Conservation (phyloP, 2,329 filamentous ascomycete genomes). For the Rasamsonia emersonii region DNA sequence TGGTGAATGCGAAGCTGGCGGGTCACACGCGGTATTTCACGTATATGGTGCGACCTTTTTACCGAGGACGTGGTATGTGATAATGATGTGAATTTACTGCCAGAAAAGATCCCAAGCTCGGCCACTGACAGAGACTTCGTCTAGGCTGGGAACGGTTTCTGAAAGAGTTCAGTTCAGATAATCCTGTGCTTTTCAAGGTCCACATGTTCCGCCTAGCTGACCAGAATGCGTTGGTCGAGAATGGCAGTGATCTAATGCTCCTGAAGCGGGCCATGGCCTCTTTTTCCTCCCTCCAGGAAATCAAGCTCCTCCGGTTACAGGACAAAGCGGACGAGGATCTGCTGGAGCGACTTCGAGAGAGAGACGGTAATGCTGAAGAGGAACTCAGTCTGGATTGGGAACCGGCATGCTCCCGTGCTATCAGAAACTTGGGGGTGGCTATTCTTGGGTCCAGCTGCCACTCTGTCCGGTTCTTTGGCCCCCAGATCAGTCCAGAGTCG, state of each 20-base stretch:
- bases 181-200: slow-evolving; percentile 16
- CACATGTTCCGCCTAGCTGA: slow-evolving; percentile 27
- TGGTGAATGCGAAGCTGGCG: slow-evolving; percentile 28
- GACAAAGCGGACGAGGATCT: slow-evolving; percentile 51
- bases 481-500: slow-evolving; percentile 54
- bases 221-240: slow-evolving; percentile 39
- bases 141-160: slow-evolving; percentile 23
- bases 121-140: not conserved
- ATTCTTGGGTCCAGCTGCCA: slow-evolving; percentile 48
- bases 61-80: slow-evolving; percentile 30
- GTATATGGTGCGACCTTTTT: slow-evolving; percentile 34
- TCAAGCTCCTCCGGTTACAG: slow-evolving; percentile 55
- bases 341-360: slow-evolving; percentile 43
- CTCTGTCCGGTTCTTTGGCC: slow-evolving; percentile 53
- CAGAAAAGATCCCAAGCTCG: too few relatives aligned
- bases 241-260: slow-evolving; percentile 43
- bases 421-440: slow-evolving; percentile 50
- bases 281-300: slow-evolving; percentile 54
- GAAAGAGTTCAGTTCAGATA: slow-evolving; percentile 12
- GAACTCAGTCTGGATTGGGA: slow-evolving; percentile 52
- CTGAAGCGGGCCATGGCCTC: slow-evolving; percentile 48
- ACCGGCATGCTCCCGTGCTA: slow-evolving; percentile 53
- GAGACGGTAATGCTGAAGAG: slow-evolving; percentile 34
- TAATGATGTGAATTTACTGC: too few relatives aligned
- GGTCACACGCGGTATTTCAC: slow-evolving; percentile 30